These are phyloP conservation scores for Skeletonema potamos DNA, from an alignment of 108 stramenopile genomes.

Conservation along the genomic window DNA sequence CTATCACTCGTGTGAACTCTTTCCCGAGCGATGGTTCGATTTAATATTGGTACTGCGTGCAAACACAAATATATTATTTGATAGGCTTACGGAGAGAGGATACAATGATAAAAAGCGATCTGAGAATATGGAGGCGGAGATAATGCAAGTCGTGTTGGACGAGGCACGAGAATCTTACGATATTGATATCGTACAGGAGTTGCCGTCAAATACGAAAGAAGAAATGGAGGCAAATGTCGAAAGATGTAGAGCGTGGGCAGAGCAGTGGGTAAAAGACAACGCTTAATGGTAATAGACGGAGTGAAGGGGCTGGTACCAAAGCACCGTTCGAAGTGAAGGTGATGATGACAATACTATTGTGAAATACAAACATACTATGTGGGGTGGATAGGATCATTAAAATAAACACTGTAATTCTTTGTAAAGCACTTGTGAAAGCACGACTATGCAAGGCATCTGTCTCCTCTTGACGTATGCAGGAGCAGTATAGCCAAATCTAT, in stretches of 20 bases:
- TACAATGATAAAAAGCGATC: constrained; percentile 86
- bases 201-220: constrained; percentile 77
- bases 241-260: constrained; percentile 67
- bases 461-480: too few species aligned
- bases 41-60: constrained; percentile 86
- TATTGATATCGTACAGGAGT: constrained; percentile 88
- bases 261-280: constrained; percentile 77
- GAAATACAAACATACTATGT: too few species aligned
- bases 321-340: not conserved
- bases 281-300: not conserved
- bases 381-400: too few species aligned
- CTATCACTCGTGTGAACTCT: constrained; percentile 90
- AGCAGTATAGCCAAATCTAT: too few species aligned
- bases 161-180: constrained; percentile 90
- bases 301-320: not conserved
- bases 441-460: too few species aligned
- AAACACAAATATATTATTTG: constrained; percentile 85
- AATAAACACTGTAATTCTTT: too few species aligned
- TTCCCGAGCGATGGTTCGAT: constrained; percentile 98
- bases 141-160: constrained; percentile 93
- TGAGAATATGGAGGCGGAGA: constrained; percentile 94
- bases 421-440: too few species aligned
- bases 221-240: constrained; percentile 81
- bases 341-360: not conserved
- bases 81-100: constrained; percentile 83